Conservation (phyloP, 2,329 filamentous ascomycete species). For the Ophiostoma sp. region DNA sequence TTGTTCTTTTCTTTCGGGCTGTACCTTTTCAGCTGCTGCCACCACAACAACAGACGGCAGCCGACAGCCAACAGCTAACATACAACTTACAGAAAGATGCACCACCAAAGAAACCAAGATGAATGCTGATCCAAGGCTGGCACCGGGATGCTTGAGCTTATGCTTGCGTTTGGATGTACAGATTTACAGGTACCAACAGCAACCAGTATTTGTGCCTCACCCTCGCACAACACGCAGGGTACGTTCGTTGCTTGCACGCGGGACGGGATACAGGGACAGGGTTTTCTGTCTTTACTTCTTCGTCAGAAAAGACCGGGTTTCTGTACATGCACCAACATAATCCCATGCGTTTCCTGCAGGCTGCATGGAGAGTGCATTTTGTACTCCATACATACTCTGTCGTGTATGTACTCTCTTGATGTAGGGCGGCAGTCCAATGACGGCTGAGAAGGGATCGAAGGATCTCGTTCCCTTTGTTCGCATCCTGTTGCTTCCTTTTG, state of each 20-base stretch:
- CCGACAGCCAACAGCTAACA: neutral
- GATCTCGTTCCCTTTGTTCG: neutral
- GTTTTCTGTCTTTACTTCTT: neutral
- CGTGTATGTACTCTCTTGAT: neutral
- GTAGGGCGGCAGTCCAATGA: neutral
- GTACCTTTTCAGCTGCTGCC: neutral
- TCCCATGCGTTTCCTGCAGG: neutral
- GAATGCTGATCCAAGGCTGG: slow-evolving; percentile 5
- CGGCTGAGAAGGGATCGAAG: neutral
- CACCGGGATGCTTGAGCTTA: neutral
- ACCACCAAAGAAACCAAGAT: neutral
- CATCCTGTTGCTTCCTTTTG: neutral
- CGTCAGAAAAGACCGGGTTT: neutral
- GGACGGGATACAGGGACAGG: neutral
- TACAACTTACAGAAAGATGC: neutral
- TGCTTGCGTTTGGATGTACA: neutral
- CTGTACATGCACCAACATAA: neutral
- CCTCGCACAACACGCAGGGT: slow-evolving; percentile 4
- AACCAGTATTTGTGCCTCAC: neutral
- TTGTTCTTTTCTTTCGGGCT: neutral
- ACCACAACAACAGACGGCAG: neutral
- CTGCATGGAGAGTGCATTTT: neutral
- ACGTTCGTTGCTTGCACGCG: neutral
- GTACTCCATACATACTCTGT: too few relatives aligned
- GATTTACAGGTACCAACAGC: too few relatives aligned